Evolutionary conservation across 306 rosid genomes (phyloP).

Genomic region (Delonix regia): DNA sequence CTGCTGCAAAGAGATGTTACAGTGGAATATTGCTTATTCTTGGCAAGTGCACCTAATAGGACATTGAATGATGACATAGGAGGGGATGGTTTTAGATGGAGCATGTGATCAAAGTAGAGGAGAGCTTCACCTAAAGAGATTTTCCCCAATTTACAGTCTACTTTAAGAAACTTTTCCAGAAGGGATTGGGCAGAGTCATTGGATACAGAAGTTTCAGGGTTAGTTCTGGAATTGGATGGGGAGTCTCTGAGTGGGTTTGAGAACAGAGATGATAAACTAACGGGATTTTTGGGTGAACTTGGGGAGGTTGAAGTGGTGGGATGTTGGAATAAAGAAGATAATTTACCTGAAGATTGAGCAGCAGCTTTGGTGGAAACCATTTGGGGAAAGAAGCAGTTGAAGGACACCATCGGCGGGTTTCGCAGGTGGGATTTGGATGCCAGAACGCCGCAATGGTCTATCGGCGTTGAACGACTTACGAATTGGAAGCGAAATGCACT

Average conservation of each 20-base stretch:
- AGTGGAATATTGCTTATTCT: constrained; percentile 43
- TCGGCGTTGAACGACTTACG: too few relatives aligned
- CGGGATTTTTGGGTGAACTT: constrained; percentile 1
- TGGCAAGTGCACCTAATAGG: constrained; percentile 45
- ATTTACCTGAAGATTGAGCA: constrained; percentile 22
- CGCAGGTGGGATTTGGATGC: not conserved
- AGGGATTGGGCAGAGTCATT: constrained; percentile 17
- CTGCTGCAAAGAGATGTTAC: constrained; percentile 32
- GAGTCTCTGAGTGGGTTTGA: not conserved
- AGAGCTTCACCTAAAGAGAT: constrained; percentile 32
- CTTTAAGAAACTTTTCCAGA: constrained; percentile 33
- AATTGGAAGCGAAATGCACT: not conserved
- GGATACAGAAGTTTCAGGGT: not conserved
- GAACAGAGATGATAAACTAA: constrained; percentile 4
- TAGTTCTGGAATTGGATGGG: constrained; percentile 16
- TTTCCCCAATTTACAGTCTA: constrained; percentile 37
- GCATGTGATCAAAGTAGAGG: constrained; percentile 39
- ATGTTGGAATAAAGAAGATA: constrained; percentile 26
- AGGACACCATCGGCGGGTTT: too few relatives aligned
- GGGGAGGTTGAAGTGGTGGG: constrained; percentile 19
- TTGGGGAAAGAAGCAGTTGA: not conserved
- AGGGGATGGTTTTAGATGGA: constrained; percentile 44
- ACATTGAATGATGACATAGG: constrained; percentile 43
- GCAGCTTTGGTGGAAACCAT: constrained; percentile 13
- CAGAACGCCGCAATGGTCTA: too few relatives aligned